A percentile compares a stretch with the other conserved stretches of the same genome.
Evolutionary conservation across 2,329 filamentous ascomycete species (phyloP).

Genomic region (Endoconidiophora laricicola): DNA sequence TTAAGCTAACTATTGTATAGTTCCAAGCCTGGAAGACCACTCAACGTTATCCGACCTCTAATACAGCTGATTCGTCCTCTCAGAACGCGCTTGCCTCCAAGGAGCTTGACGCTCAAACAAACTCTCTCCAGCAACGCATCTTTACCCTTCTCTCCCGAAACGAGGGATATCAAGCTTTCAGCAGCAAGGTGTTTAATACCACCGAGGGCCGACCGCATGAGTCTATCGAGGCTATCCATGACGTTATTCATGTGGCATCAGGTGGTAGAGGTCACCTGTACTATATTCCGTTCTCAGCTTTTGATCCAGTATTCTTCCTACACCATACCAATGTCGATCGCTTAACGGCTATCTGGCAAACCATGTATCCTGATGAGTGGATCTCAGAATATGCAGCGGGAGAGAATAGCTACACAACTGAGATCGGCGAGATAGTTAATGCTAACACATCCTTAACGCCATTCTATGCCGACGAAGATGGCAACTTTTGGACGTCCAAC

Average conservation of each 20-base stretch:
- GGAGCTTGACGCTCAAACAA: conserved; percentile 34
- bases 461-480: conserved; percentile 42
- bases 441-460: conserved; percentile 45
- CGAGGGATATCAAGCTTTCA: conserved; percentile 49
- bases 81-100: conserved; percentile 40
- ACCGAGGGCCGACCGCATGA: conserved; percentile 35
- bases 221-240: conserved; percentile 49
- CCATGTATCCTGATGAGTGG: conserved; percentile 51
- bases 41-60: conserved; percentile 35
- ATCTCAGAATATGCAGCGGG: conserved; percentile 37
- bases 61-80: conserved; percentile 24
- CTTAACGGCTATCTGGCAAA: conserved; percentile 61
- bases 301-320: conserved; percentile 65
- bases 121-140: conserved; percentile 43
- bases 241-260: conserved; percentile 42
- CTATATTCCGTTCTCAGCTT: conserved; percentile 54
- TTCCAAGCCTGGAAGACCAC: conserved; percentile 44
- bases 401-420: conserved; percentile 45
- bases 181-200: conserved; percentile 48
- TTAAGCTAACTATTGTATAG: conserved; percentile 20
- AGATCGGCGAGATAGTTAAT: conserved; percentile 36
- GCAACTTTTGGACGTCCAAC: conserved; percentile 52
- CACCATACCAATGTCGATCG: conserved; percentile 66
- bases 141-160: conserved; percentile 53
- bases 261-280: conserved; percentile 52